These are phyloP conservation scores for Eimeria praecox DNA, from an alignment of 169 alveolate species.

Conservation along the genomic window DNA sequence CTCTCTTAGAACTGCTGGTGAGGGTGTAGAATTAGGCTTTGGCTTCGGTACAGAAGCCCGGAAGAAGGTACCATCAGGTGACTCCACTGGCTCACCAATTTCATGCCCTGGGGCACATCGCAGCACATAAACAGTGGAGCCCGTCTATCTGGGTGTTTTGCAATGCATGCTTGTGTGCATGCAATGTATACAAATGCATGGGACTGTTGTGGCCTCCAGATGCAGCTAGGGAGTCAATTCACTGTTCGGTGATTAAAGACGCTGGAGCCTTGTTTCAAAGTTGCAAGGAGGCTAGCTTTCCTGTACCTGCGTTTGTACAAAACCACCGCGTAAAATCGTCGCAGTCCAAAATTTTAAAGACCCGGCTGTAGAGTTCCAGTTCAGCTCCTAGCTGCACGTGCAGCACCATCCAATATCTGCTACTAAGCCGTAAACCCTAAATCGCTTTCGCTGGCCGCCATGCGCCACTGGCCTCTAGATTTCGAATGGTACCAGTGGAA, in stretches of 20 bases:
- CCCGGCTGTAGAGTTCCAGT: slow-evolving; percentile 90
- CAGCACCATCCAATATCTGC: neutral
- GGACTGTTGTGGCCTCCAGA: neutral
- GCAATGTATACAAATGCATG: neutral
- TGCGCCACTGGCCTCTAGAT: neutral
- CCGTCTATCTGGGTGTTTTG: neutral
- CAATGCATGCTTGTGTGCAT: neutral
- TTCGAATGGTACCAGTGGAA: neutral
- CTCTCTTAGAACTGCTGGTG: slow-evolving; percentile 13
- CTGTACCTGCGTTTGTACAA: slow-evolving; percentile 81
- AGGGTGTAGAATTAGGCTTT: neutral
- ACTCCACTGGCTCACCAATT: slow-evolving; percentile 32
- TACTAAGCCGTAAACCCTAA: neutral
- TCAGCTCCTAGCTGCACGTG: slow-evolving; percentile 84
- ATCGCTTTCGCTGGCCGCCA: neutral
- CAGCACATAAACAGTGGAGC: neutral
- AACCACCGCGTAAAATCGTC: slow-evolving; percentile 93
- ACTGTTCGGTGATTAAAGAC: neutral
- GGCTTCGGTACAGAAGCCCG: slow-evolving; percentile 26
- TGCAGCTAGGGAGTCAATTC: neutral
- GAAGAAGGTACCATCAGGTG: slow-evolving; percentile 39
- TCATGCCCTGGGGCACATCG: slow-evolving; percentile 28
- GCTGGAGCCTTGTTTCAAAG: too few species aligned
- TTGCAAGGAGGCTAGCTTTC: too few species aligned
- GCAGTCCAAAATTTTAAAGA: slow-evolving; percentile 90